Evolutionary conservation across 495 filamentous ascomycete species (phyloP).

Genomic region (Aspergillus nidulans): DNA sequence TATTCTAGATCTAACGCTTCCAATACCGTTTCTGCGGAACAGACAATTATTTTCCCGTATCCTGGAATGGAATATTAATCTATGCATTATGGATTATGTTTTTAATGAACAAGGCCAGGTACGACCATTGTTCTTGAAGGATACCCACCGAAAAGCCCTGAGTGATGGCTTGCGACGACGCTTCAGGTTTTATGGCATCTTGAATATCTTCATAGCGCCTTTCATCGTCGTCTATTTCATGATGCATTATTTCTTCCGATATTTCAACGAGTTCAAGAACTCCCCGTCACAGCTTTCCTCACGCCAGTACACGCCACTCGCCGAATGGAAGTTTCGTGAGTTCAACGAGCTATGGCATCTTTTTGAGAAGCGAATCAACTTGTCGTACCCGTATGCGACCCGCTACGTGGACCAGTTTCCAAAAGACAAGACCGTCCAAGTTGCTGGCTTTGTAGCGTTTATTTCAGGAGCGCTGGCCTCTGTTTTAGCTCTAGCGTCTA

Average conservation of each 20-base stretch:
- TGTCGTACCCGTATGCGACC: slow-evolving; percentile 91
- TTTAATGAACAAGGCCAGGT: slow-evolving; percentile 87
- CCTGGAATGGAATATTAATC: slow-evolving; percentile 81
- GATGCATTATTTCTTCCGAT: slow-evolving; percentile 83
- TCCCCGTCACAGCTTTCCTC: slow-evolving; percentile 80
- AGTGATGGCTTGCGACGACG: slow-evolving; percentile 70
- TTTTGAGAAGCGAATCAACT: slow-evolving; percentile 81
- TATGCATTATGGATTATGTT: slow-evolving; percentile 87
- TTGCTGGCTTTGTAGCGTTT: slow-evolving; percentile 80
- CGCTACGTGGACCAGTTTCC: slow-evolving; percentile 95
- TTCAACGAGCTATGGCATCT: slow-evolving; percentile 96
- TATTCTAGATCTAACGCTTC: slow-evolving; percentile 78
- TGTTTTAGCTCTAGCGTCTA: slow-evolving; percentile 71
- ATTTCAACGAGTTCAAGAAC: slow-evolving; percentile 93
- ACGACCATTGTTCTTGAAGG: slow-evolving; percentile 74
- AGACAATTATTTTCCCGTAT: slow-evolving; percentile 76
- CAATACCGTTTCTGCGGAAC: slow-evolving; percentile 75
- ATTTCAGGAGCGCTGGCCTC: slow-evolving; percentile 79
- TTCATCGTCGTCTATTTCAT: slow-evolving; percentile 78
- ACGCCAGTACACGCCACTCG: slow-evolving; percentile 85
- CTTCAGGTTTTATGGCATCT: slow-evolving; percentile 74
- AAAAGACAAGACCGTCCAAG: slow-evolving; percentile 83
- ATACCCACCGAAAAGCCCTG: slow-evolving; percentile 70
- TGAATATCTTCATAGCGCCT: slow-evolving; percentile 82
- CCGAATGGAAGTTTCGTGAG: slow-evolving; percentile 97